phyloP scores from a whole-genome alignment of 2,329 filamentous ascomycete genomes.

The Ceratocystis smalleyi region DNA sequence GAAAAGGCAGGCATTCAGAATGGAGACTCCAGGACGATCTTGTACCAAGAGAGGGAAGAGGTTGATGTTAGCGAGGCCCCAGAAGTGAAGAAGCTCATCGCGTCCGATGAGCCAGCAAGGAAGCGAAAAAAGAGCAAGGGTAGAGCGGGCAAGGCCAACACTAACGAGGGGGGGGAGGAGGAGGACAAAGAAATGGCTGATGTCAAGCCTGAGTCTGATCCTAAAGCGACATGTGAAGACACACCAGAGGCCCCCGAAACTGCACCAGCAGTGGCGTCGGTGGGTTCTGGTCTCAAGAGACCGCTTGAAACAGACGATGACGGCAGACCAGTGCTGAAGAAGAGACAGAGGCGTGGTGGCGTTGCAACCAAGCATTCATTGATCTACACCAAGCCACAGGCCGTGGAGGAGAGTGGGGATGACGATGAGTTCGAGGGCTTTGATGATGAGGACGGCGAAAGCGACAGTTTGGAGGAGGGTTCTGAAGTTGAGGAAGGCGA shows the following conservation, averaged over 20 bases:
- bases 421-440: constrained; percentile 40
- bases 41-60: constrained; percentile 31
- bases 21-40: constrained; percentile 31
- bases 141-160: background rate
- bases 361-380: constrained; percentile 40
- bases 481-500: constrained; percentile 20
- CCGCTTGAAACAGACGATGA: constrained; percentile 67
- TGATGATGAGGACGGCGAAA: constrained; percentile 26
- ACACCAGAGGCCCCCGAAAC: background rate
- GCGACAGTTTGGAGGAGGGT: constrained; percentile 17
- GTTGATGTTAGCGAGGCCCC: constrained; percentile 9
- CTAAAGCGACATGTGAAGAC: background rate
- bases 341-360: constrained; percentile 57
- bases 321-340: constrained; percentile 68
- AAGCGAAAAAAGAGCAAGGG: constrained; percentile 22
- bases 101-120: constrained; percentile 23
- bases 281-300: constrained; percentile 72
- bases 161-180: constrained; percentile 5
- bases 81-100: constrained; percentile 12
- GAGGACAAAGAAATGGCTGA: background rate
- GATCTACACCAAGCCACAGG: constrained; percentile 26
- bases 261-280: constrained; percentile 17
- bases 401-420: constrained; percentile 29
- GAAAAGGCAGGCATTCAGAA: constrained; percentile 46
- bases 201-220: constrained; percentile 13